Evolutionary conservation across 2,329 filamentous ascomycete species (phyloP).

Genomic region (Lecanicillium sp.): DNA sequence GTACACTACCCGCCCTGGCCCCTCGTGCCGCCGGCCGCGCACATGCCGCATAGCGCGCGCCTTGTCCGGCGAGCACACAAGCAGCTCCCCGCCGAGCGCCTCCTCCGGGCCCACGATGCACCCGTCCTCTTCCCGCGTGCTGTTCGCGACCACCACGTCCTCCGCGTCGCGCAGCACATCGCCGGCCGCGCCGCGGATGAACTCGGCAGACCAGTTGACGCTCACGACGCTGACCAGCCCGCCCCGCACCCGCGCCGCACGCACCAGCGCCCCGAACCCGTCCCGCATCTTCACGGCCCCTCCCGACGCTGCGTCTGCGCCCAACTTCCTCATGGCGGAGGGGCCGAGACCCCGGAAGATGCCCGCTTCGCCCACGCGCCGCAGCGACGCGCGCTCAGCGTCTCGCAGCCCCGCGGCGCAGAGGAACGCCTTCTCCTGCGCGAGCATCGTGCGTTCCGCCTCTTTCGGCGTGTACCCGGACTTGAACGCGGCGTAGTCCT

Average conservation of each 20-base stretch:
- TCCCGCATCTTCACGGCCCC: constrained; percentile 31
- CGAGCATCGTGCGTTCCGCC: constrained; percentile 27
- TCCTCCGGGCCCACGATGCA: constrained; percentile 36
- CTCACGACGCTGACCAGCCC: constrained; percentile 42
- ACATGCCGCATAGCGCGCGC: constrained; percentile 31
- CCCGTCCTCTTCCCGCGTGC: constrained; percentile 30
- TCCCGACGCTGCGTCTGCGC: constrained; percentile 27
- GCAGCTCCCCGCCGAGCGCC: constrained; percentile 19
- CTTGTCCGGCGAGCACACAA: constrained; percentile 42
- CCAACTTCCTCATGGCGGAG: constrained; percentile 31
- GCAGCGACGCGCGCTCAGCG: constrained; percentile 42
- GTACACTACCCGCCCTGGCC: constrained; percentile 36
- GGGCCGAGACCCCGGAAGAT: constrained; percentile 38
- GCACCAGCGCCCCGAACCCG: constrained; percentile 34
- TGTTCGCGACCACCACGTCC: constrained; percentile 37
- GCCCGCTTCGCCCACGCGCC: constrained; percentile 35
- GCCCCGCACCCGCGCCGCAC: constrained; percentile 21
- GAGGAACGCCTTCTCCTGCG: constrained; percentile 38
- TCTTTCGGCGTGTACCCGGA: constrained; percentile 28
- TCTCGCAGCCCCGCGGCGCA: constrained; percentile 30
- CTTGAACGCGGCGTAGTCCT: constrained; percentile 35
- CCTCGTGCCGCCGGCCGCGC: too few relatives aligned
- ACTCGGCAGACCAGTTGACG: constrained; percentile 45
- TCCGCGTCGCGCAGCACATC: constrained; percentile 22
- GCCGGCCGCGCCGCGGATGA: constrained; percentile 40